Evolutionary conservation across 208 protist genomes (phyloP).

Genomic region (Leishmania tarentolae): DNA sequence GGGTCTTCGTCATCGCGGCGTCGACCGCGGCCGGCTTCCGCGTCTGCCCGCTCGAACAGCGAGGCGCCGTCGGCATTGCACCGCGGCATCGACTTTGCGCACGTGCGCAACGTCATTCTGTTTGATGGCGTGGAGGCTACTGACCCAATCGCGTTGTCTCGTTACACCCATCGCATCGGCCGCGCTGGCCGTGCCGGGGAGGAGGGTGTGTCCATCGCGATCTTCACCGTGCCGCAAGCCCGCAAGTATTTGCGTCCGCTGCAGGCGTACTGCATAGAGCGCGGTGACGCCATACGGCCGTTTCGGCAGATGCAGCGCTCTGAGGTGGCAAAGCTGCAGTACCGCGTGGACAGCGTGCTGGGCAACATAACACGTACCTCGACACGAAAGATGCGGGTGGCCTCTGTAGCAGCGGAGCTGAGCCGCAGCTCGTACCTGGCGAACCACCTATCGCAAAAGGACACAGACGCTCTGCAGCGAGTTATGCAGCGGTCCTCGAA

Average conservation of each 20-base stretch:
- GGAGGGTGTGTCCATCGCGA: constrained; percentile 89
- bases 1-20: constrained; percentile 15
- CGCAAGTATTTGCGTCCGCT: constrained; percentile 56
- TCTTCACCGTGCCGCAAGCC: constrained; percentile 82
- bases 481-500: constrained; percentile 84
- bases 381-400: constrained; percentile 80
- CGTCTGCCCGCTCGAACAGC: constrained; percentile 6
- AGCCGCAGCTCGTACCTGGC: constrained; percentile 89
- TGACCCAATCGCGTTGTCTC: constrained; percentile 74
- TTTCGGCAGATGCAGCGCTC: constrained; percentile 81
- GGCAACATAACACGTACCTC: constrained; percentile 74
- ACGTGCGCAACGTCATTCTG: constrained; percentile 96
- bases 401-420: constrained; percentile 85
- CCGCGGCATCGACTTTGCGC: constrained; percentile 96
- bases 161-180: constrained; percentile 97
- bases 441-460: constrained; percentile 91
- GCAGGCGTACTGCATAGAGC: constrained; percentile 56
- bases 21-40: background rate
- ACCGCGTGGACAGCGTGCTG: constrained; percentile 84
- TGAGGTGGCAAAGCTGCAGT: constrained; percentile 83
- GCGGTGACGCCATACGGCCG: constrained; percentile 50
- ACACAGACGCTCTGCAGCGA: constrained; percentile 79
- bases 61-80: constrained; percentile 74
- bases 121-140: constrained; percentile 95
- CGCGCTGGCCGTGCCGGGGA: constrained; percentile 91